Evolutionary conservation across 2,329 filamentous ascomycete genomes (phyloP).

Genomic region (Amphichorda felina): DNA sequence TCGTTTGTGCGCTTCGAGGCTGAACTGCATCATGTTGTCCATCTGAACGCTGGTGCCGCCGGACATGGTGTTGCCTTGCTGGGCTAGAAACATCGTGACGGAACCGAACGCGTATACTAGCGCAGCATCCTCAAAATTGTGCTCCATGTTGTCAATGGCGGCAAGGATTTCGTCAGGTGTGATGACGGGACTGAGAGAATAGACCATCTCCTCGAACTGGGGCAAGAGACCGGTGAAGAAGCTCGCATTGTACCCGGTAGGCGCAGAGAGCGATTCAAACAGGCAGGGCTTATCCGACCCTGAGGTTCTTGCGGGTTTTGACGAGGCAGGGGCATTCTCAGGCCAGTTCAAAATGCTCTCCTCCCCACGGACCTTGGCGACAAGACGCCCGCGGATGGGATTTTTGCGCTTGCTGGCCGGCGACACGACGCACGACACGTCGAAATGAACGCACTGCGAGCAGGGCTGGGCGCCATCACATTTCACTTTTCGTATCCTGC

Average conservation of each 20-base stretch:
- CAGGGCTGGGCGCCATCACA: no score
- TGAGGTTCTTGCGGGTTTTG: no score
- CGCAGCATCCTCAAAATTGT: conserved; percentile 18
- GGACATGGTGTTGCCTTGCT: conserved; percentile 14
- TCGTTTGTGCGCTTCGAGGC: conserved; percentile 15
- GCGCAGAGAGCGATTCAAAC: neutral
- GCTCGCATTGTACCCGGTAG: conserved; percentile 11
- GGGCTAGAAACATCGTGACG: conserved; percentile 21
- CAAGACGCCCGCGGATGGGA: no score
- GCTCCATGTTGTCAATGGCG: conserved; percentile 19
- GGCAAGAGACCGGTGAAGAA: conserved; percentile 20
- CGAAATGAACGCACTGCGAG: no score
- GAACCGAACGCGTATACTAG: conserved; percentile 21
- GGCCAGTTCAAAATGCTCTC: no score
- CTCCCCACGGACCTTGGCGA: no score
- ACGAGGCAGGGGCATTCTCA: no score
- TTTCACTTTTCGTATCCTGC: no score
- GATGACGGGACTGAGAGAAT: conserved; percentile 22
- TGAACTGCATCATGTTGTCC: conserved; percentile 12
- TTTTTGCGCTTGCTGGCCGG: no score
- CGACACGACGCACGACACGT: no score
- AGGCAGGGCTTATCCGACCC: conserved; percentile 1
- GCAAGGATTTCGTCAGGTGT: conserved; percentile 15
- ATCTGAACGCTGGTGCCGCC: conserved; percentile 17
- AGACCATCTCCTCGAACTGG: conserved; percentile 21